These are phyloP conservation scores for Coccomyxa sp. DNA, from an alignment of 139 green algal species.

Conservation along the genomic window DNA sequence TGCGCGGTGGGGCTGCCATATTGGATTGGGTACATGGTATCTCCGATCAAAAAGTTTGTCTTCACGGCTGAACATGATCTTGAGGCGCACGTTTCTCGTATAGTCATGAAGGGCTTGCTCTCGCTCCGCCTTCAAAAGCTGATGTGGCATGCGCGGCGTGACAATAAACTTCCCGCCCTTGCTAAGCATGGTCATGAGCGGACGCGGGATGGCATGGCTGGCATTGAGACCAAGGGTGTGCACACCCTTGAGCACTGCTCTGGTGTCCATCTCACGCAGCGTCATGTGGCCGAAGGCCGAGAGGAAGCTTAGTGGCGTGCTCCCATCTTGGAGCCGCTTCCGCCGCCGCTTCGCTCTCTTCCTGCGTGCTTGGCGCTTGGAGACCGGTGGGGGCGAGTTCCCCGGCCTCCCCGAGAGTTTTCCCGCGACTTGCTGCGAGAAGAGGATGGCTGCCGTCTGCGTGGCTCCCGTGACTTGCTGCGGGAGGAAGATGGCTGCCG, in stretches of 20 bases:
- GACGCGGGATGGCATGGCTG: not conserved
- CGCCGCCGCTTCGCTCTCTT: not conserved
- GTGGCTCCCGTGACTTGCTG: not conserved
- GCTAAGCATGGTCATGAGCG: not conserved
- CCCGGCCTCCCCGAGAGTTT: not conserved
- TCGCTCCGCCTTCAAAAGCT: too few species aligned
- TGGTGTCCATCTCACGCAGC: not conserved
- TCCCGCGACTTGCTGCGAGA: not conserved
- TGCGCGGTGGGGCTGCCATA: not conserved
- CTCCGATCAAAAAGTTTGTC: not conserved
- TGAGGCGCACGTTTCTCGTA: too few species aligned
- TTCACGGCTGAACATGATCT: too few species aligned
- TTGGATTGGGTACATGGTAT: not conserved
- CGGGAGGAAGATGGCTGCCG: not conserved
- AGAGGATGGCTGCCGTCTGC: not conserved
- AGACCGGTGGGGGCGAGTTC: not conserved
- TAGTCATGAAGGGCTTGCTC: too few species aligned
- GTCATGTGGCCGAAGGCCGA: not conserved
- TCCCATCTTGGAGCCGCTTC: not conserved
- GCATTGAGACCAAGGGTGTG: not conserved
- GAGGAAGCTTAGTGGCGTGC: not conserved
- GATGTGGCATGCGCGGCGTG: not conserved
- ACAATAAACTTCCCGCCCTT: not conserved
- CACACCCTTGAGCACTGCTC: not conserved
- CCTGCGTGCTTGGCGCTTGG: not conserved